These are phyloP conservation scores for Fulvia fulva DNA, from an alignment of 2,329 filamentous ascomycete species.

Conservation along the genomic window DNA sequence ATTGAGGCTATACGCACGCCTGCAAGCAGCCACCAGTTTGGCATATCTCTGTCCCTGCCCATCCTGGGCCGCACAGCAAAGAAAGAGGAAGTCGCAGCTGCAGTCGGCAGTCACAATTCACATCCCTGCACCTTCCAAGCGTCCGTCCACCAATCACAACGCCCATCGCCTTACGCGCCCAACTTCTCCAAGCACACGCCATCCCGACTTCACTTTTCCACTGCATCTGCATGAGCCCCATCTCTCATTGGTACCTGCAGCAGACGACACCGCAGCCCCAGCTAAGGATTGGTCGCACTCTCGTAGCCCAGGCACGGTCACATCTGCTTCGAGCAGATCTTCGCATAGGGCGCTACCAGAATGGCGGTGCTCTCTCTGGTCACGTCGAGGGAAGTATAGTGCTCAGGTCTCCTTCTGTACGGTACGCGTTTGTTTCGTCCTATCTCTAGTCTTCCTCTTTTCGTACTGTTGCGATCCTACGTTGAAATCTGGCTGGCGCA, in stretches of 20 bases:
- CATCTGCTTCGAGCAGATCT: not conserved
- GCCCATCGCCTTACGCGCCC: not conserved
- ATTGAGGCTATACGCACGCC: too few species aligned
- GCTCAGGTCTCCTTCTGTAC: not conserved
- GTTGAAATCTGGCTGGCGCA: not conserved
- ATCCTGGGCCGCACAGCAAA: not conserved
- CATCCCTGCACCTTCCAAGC: not conserved
- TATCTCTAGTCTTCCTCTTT: not conserved
- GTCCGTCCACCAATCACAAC: not conserved
- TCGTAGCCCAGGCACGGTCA: not conserved
- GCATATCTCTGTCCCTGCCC: too few species aligned
- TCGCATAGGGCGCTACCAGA: not conserved
- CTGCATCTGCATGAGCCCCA: slow-evolving; percentile 1
- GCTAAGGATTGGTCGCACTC: not conserved
- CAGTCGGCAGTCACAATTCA: not conserved
- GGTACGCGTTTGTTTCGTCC: not conserved
- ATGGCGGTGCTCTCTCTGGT: not conserved
- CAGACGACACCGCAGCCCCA: not conserved
- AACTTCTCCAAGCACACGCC: not conserved
- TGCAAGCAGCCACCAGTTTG: too few species aligned
- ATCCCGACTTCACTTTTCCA: not conserved
- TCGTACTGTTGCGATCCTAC: not conserved
- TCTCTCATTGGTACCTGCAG: slow-evolving; percentile 1
- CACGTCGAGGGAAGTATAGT: not conserved
- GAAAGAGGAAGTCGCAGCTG: not conserved